phyloP scores from a whole-genome alignment of 1,284 basidiomycete genomes.

The Wallemia ichthyophaga region DNA sequence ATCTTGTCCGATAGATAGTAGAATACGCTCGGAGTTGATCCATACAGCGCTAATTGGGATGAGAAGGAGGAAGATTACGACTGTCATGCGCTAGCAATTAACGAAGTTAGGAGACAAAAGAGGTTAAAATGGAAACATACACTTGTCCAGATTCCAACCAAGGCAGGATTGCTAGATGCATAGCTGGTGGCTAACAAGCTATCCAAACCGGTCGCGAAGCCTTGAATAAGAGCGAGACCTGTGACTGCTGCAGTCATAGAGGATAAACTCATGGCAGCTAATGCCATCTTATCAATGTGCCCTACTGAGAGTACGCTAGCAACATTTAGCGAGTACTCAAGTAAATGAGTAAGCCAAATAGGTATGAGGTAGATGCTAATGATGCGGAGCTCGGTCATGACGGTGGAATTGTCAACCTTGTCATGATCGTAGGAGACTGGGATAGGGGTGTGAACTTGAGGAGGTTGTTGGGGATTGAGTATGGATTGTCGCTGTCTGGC shows the following conservation, averaged over 20 bases:
- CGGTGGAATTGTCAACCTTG: neutral
- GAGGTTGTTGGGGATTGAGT: neutral
- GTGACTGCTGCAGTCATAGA: neutral
- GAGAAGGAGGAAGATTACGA: conserved; percentile 25
- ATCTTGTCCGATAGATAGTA: conserved; percentile 32
- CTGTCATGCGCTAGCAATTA: neutral
- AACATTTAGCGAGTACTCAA: neutral
- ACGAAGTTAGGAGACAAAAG: neutral
- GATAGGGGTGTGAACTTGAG: neutral
- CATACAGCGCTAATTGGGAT: conserved; percentile 30
- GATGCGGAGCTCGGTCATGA: neutral
- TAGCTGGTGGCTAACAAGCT: neutral
- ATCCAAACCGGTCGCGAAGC: neutral
- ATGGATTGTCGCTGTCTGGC: neutral
- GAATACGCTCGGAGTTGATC: conserved; percentile 27
- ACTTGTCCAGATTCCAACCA: neutral
- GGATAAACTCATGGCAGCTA: neutral
- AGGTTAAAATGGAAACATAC: neutral
- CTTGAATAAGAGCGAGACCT: neutral
- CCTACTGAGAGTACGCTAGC: neutral
- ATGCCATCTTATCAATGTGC: neutral
- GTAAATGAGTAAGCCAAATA: neutral
- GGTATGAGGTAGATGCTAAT: neutral
- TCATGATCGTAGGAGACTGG: neutral
- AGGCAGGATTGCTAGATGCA: neutral